Evolutionary conservation across 2,329 filamentous ascomycete genomes (phyloP), one percentile per base, ranked within the genome.

Genomic region (Fusarium subtropicale): DNA sequence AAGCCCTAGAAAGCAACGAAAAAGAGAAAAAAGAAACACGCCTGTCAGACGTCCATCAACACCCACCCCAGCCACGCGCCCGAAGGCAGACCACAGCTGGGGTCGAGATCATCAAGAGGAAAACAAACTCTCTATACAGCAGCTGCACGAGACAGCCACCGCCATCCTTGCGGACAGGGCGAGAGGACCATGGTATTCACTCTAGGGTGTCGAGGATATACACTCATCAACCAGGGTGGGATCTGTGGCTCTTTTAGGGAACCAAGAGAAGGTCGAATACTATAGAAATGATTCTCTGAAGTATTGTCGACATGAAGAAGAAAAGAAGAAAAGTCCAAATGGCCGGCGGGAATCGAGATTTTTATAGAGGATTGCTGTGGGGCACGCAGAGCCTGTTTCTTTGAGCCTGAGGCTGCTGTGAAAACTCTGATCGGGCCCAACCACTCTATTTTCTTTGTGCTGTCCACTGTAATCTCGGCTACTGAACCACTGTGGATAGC

Each of bases 251-350:
- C 87, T 86, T 91, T 88, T 94, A 87, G 89, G 89, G 88, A 95
- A 91, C 90, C 93, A 91, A 96, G 92, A 93, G 90, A 87, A 86
- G 87, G 91, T 94, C 90, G 90, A 92, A 87, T 90, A 94, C 93
- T 97, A 94, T 94, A 97, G 92, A 97, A 97, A 92, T 93, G 92
- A 95, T 95, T 94, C 92, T 93, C 82, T 71, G 81, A 86, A 86
- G 84, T 87, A 87, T 87, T 87, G 85, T 88, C 86, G 86, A 86
- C 85, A 81, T 87, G 79, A 85, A 81, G 81, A 87, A 84, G 81
- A 83, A 58, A 53, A 68, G 76, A 80, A 82, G 79, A 81, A 81
- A 76, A 76, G 67, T 46, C 38, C 59, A 80, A 82, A 79, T 65
- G 55, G 36, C 16, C 66, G 3, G 48, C 44, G 41, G 30, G 26